Conservation (phyloP, 2,329 filamentous ascomycete genomes). For the Didymella arachidicola region DNA sequence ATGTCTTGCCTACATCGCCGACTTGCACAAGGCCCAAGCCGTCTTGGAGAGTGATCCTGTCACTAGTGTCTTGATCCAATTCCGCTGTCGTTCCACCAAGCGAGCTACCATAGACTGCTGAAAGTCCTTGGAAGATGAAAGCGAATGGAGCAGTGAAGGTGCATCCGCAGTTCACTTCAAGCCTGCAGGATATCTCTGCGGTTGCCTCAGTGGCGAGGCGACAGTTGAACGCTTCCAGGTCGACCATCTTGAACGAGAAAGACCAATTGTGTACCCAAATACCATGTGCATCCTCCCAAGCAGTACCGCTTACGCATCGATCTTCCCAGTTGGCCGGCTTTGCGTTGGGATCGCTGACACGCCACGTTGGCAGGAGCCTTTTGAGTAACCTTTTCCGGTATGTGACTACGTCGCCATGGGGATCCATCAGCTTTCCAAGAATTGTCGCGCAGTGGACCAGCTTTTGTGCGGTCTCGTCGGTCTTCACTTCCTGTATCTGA, state of each 20-base stretch:
- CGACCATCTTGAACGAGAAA: not conserved
- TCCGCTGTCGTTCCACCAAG: not conserved
- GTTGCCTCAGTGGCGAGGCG: not conserved
- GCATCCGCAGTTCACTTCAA: not conserved
- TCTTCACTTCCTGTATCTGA: not conserved
- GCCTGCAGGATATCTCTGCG: not conserved
- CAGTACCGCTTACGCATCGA: not conserved
- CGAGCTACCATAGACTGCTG: not conserved
- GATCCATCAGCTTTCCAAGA: not conserved
- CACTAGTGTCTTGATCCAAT: not conserved
- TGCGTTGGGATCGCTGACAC: not conserved
- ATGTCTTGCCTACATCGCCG: not conserved
- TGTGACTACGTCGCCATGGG: not conserved
- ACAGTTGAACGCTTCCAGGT: not conserved
- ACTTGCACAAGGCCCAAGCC: constrained; percentile 2
- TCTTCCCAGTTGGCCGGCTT: constrained; percentile 1
- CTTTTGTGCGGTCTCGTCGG: not conserved
- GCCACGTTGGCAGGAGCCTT: not conserved
- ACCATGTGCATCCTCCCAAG: not conserved
- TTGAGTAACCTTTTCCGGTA: not conserved
- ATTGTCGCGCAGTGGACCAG: not conserved
- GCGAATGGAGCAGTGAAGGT: not conserved
- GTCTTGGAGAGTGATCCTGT: constrained; percentile 3
- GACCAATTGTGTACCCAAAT: not conserved
- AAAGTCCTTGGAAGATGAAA: not conserved